Conservation (phyloP, 768 basidiomycete genomes). For the Suillus sp. region DNA sequence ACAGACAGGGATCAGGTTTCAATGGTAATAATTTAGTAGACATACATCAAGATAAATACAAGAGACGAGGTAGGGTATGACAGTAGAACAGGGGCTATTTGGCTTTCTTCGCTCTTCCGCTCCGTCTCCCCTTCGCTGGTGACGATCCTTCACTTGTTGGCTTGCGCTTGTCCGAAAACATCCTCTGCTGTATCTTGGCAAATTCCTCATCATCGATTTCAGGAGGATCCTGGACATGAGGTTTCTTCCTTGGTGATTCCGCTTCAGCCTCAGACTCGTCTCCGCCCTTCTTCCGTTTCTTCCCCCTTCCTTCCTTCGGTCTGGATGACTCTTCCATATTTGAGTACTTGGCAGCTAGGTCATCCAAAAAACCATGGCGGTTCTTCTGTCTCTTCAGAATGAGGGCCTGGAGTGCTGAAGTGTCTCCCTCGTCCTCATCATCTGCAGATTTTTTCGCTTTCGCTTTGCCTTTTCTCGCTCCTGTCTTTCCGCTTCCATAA, state of each 20-base stretch:
- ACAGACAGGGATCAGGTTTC: not conserved
- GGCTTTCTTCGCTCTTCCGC: slow-evolving; percentile 36
- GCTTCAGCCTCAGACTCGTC: slow-evolving; percentile 39
- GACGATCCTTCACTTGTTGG: slow-evolving; percentile 25
- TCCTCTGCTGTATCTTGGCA: slow-evolving; percentile 56
- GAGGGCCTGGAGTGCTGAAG: slow-evolving; percentile 74
- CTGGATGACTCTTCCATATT: slow-evolving; percentile 41
- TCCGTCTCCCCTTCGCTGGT: slow-evolving; percentile 30
- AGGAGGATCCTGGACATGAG: slow-evolving; percentile 44
- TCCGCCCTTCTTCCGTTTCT: slow-evolving; percentile 50
- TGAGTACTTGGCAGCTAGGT: slow-evolving; percentile 72
- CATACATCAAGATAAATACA: not conserved
- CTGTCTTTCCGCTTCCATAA: slow-evolving; percentile 74
- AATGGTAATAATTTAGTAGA: not conserved
- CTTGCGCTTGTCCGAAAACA: slow-evolving; percentile 50
- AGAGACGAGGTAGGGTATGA: not conserved
- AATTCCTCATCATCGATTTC: slow-evolving; percentile 72
- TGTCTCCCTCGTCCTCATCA: slow-evolving; percentile 51
- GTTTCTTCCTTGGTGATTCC: slow-evolving; percentile 53
- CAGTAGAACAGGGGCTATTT: slow-evolving; percentile 26
- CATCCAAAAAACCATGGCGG: slow-evolving; percentile 72
- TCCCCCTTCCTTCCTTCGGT: slow-evolving; percentile 49
- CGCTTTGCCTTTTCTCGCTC: slow-evolving; percentile 55
- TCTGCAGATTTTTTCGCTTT: slow-evolving; percentile 44
- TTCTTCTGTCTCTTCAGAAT: slow-evolving; percentile 78